phyloP scores from a whole-genome alignment of 768 basidiomycete species.

The Tremella fuciformis region DNA sequence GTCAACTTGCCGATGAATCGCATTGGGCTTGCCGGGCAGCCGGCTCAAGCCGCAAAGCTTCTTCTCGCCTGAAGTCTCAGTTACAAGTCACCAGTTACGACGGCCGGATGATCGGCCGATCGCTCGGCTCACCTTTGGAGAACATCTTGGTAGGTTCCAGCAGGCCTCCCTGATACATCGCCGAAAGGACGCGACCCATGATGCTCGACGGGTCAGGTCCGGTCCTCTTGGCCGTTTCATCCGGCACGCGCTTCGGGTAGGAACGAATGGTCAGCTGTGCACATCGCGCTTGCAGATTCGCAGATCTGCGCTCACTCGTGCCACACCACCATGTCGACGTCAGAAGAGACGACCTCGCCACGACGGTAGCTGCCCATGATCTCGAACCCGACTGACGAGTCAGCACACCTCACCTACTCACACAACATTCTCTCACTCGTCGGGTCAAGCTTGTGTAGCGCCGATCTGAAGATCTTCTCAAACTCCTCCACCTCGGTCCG shows the following conservation, averaged over 20 bases:
- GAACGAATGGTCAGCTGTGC: conserved; percentile 16
- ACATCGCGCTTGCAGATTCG: neutral
- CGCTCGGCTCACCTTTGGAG: conserved; percentile 24
- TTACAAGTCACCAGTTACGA: neutral
- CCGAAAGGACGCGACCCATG: conserved; percentile 33
- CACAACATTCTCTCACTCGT: conserved; percentile 14
- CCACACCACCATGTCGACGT: conserved; percentile 47
- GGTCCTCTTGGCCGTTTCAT: conserved; percentile 16
- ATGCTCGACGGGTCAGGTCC: conserved; percentile 17
- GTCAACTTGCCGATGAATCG: conserved; percentile 44
- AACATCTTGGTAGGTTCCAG: conserved; percentile 32
- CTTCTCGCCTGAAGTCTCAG: conserved; percentile 32
- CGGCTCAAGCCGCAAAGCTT: conserved; percentile 39
- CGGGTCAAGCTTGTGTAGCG: conserved; percentile 39
- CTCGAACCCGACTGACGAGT: conserved; percentile 35
- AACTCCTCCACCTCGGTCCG: conserved; percentile 38
- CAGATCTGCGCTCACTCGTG: conserved; percentile 28
- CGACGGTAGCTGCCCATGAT: conserved; percentile 47
- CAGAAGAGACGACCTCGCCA: conserved; percentile 40
- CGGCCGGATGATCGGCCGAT: neutral
- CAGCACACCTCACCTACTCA: neutral
- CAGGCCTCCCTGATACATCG: conserved; percentile 28
- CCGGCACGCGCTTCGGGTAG: conserved; percentile 15
- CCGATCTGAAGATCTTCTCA: conserved; percentile 22
- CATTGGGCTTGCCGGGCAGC: conserved; percentile 18